Base-by-base conservation (phyloP, 768 basidiomycete species). In the Cystobasidium onofrii region DNA sequence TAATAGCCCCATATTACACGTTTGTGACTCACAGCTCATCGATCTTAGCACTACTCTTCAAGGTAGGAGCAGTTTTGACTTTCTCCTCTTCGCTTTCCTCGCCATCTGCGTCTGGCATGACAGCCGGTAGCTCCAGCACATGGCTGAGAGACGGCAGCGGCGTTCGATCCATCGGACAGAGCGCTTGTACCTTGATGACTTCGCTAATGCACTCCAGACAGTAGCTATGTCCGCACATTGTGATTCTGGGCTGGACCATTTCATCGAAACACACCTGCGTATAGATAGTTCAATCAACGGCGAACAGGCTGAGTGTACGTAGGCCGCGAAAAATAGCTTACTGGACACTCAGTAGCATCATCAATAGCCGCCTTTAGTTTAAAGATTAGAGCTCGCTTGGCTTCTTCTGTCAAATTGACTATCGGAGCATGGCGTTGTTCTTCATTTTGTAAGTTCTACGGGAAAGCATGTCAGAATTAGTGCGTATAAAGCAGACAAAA, bases 201-300 rank as follows among this genome's bases (percentile, higher is more conserved):
- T 73, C 33, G n/a, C 73, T 73, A 63, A 78, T 77, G 54, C 78
- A 76, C 62, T 0, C 15, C 6, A 52, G 57, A 66, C 77, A 78
- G 62, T 75, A 78, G 29, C 76, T 15, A 55, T 79, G 77, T 29
- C 73, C 75, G 46, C 77, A 78, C 6, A 75, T 62, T 1, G 77
- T 77, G 57, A 79, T 78, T 23, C 77, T 41, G 17, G 77, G 73
- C 0, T 79, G 76, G 25, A 55, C 44, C 31, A 76, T 33, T 15
- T 69, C 20, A n/a, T 73, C 54, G 9, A 54, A 62, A 52, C 78
- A 79, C n/a, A 76, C 57, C 65, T 36, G 63, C 6, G 15, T 15
- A 39, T 10, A 25, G 63, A 33, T 34, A 20, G 1, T 12, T 15
- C 10, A 33, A 25, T 39, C 31, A 33, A 25, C 10, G n/a, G n/a